Percentiles rank a stretch among this genome's conserved stretches.
These are phyloP conservation scores for Takashimella tepidaria DNA, from an alignment of 1,284 basidiomycete genomes.

Conservation along the genomic window DNA sequence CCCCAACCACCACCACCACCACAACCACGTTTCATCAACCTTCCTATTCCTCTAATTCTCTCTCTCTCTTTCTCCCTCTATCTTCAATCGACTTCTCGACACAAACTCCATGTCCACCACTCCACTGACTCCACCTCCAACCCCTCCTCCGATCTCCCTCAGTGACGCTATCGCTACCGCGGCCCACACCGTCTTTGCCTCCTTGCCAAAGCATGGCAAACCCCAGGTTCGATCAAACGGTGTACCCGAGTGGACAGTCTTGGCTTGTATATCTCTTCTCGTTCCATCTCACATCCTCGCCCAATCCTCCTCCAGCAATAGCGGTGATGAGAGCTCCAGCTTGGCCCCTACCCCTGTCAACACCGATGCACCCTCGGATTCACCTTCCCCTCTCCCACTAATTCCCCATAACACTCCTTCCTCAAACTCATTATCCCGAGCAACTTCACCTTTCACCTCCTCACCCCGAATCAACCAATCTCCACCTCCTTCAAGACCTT, in stretches of 20 bases:
- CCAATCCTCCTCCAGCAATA: background rate
- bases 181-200: slow-evolving; percentile 19
- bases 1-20: background rate
- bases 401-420: background rate
- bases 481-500: background rate
- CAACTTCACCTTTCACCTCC: background rate
- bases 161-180: slow-evolving; percentile 5
- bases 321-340: background rate
- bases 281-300: background rate
- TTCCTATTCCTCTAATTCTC: background rate
- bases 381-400: background rate
- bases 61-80: background rate
- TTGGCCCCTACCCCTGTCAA: too few relatives aligned
- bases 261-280: slow-evolving; percentile 40
- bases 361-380: background rate
- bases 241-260: slow-evolving; percentile 47
- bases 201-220: slow-evolving; percentile 42
- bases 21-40: background rate
- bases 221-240: slow-evolving; percentile 42
- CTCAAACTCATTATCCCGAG: background rate
- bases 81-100: background rate
- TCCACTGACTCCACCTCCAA: background rate
- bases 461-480: background rate
- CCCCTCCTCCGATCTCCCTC: background rate
- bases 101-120: background rate